phyloP scores from a whole-genome alignment of 75 land plant genomes.

The Chamaecyparis obtusa region DNA sequence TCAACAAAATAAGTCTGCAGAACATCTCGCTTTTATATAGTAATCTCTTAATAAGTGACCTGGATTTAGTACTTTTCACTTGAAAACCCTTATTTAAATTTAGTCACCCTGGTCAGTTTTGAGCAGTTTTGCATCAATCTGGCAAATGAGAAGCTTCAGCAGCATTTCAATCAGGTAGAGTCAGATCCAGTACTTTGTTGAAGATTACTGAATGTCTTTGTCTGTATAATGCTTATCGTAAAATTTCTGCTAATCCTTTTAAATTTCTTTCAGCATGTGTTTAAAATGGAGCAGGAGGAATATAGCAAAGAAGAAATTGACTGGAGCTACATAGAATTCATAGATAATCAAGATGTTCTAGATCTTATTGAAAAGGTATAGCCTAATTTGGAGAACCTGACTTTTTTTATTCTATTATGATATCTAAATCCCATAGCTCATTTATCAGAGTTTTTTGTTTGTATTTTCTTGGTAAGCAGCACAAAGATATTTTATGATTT shows the following conservation, averaged over 20 bases:
- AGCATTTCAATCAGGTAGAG: slow-evolving; percentile 97
- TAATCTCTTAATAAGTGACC: no score
- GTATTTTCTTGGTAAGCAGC: neutral
- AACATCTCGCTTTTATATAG: neutral
- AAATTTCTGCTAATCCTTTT: slow-evolving; percentile 5
- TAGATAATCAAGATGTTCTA: slow-evolving; percentile 86
- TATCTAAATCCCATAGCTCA: neutral
- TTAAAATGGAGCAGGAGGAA: slow-evolving; percentile 95
- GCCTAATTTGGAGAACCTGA: neutral
- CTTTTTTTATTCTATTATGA: neutral
- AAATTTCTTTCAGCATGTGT: slow-evolving; percentile 68
- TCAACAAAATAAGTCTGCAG: neutral
- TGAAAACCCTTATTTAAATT: neutral
- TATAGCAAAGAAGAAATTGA: slow-evolving; percentile 74
- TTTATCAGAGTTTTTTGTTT: neutral
- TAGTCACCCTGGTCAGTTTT: slow-evolving; percentile 54
- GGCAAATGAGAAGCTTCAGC: slow-evolving; percentile 99
- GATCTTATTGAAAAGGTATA: slow-evolving; percentile 87
- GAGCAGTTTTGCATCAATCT: slow-evolving; percentile 99
- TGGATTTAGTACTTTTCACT: neutral
- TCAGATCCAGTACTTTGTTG: neutral
- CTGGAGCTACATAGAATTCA: slow-evolving; percentile 92
- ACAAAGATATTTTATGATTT: neutral
- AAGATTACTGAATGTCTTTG: neutral
- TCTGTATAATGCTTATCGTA: neutral